Evolutionary conservation across 2,329 filamentous ascomycete genomes (phyloP).

Genomic region (Davidsoniella virescens): DNA sequence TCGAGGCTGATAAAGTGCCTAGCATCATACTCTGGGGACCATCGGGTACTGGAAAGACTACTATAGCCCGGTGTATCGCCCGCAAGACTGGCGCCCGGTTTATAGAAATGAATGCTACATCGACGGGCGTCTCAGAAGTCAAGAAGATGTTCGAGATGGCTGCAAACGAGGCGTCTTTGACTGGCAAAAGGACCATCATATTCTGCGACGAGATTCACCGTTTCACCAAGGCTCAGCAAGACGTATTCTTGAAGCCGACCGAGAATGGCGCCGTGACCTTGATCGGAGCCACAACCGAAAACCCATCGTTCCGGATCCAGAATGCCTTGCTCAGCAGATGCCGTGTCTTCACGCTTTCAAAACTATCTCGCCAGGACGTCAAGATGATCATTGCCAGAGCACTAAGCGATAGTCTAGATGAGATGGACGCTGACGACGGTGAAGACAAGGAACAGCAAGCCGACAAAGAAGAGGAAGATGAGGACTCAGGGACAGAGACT

Average conservation of each 20-base stretch:
- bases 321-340: slow-evolving; percentile 76
- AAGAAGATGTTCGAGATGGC: slow-evolving; percentile 86
- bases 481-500: too few species aligned
- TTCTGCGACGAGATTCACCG: slow-evolving; percentile 97
- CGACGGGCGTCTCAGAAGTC: slow-evolving; percentile 71
- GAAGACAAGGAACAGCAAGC: background rate
- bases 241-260: slow-evolving; percentile 84
- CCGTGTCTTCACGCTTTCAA: slow-evolving; percentile 71
- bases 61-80: slow-evolving; percentile 82
- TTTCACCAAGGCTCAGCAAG: slow-evolving; percentile 83
- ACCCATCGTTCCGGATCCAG: slow-evolving; percentile 87
- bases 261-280: slow-evolving; percentile 81
- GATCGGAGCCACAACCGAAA: slow-evolving; percentile 92
- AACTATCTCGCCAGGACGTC: slow-evolving; percentile 58
- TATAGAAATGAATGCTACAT: slow-evolving; percentile 91
- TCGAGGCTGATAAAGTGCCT: slow-evolving; percentile 71
- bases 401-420: slow-evolving; percentile 27
- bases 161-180: slow-evolving; percentile 59
- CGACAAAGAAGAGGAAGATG: background rate
- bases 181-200: slow-evolving; percentile 81
- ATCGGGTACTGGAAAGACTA: slow-evolving; percentile 72
- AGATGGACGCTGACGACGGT: background rate
- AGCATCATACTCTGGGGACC: slow-evolving; percentile 92
- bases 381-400: slow-evolving; percentile 62
- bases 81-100: slow-evolving; percentile 69